A percentile compares a stretch with the other conserved stretches of the same genome.
phyloP scores from a whole-genome alignment of 768 basidiomycete genomes.

The Auricularia heimuer region DNA sequence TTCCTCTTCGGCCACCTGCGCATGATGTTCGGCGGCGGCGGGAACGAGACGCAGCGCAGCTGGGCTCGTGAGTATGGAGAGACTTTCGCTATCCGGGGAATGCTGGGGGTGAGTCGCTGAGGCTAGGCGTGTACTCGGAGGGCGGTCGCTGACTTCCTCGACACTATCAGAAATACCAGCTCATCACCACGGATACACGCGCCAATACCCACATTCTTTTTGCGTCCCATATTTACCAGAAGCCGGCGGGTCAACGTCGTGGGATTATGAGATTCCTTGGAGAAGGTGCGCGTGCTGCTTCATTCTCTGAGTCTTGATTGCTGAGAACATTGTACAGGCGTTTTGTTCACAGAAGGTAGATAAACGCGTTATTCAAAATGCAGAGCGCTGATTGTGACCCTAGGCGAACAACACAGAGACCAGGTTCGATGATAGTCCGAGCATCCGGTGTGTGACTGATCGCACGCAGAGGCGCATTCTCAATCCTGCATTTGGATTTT shows the following conservation, averaged over 20 bases:
- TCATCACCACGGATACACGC: conserved; percentile 51
- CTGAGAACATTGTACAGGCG: background rate
- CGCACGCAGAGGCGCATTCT: background rate
- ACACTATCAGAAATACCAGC: conserved; percentile 15
- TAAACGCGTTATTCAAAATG: too few relatives aligned
- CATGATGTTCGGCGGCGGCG: background rate
- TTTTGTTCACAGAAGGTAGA: conserved; percentile 17
- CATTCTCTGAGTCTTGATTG: too few relatives aligned
- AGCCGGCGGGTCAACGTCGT: conserved; percentile 33
- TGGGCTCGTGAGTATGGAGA: background rate
- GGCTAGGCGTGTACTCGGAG: background rate
- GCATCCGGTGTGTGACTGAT: background rate
- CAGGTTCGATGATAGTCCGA: background rate
- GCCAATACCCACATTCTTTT: conserved; percentile 57
- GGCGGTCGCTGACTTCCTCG: background rate
- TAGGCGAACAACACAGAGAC: background rate
- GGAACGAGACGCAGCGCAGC: background rate
- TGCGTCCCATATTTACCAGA: conserved; percentile 46
- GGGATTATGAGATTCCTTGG: conserved; percentile 34
- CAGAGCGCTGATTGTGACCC: too few relatives aligned
- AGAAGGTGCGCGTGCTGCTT: conserved; percentile 4
- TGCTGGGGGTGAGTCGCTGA: background rate
- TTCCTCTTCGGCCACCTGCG: background rate
- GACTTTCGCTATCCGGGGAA: background rate
- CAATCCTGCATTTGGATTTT: conserved; percentile 60